Conservation (phyloP, 2,329 filamentous ascomycete genomes). For the Onygenales sp. region DNA sequence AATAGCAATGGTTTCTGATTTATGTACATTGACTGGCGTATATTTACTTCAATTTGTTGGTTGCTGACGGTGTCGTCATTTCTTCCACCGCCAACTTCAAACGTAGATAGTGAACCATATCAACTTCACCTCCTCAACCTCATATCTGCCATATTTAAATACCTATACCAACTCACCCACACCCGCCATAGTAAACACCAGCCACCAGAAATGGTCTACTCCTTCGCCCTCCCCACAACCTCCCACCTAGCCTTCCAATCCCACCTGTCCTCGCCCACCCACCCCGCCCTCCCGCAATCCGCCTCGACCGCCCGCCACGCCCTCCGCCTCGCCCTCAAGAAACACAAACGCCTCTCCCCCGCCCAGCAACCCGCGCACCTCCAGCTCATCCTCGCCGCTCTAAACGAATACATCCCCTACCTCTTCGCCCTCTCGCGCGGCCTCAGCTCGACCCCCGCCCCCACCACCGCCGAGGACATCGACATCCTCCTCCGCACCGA, state of each 20-base stretch:
- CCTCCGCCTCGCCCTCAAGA: conserved; percentile 74
- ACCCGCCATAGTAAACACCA: not conserved
- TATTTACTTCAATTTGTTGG: too few species aligned
- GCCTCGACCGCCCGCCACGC: conserved; percentile 78
- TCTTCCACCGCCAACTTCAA: too few species aligned
- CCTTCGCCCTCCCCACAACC: conserved; percentile 80
- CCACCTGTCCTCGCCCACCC: conserved; percentile 67
- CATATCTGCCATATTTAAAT: not conserved
- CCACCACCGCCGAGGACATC: conserved; percentile 45
- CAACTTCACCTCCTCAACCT: not conserved
- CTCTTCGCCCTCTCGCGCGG: conserved; percentile 68
- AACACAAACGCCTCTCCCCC: conserved; percentile 75
- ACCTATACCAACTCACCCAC: not conserved
- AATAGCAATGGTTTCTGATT: too few species aligned
- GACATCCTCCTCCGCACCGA: conserved; percentile 57
- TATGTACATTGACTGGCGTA: too few species aligned
- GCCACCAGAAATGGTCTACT: conserved; percentile 63
- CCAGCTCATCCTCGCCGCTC: conserved; percentile 54
- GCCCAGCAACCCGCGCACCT: conserved; percentile 62
- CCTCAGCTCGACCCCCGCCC: conserved; percentile 43
- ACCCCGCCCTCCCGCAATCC: conserved; percentile 77
- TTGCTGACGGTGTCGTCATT: too few species aligned
- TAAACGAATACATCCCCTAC: conserved; percentile 76
- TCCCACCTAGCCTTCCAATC: conserved; percentile 75
- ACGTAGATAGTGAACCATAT: not conserved